phyloP scores from a whole-genome alignment of 2,329 filamentous ascomycete genomes.

The Akanthomyces dipterigenus region DNA sequence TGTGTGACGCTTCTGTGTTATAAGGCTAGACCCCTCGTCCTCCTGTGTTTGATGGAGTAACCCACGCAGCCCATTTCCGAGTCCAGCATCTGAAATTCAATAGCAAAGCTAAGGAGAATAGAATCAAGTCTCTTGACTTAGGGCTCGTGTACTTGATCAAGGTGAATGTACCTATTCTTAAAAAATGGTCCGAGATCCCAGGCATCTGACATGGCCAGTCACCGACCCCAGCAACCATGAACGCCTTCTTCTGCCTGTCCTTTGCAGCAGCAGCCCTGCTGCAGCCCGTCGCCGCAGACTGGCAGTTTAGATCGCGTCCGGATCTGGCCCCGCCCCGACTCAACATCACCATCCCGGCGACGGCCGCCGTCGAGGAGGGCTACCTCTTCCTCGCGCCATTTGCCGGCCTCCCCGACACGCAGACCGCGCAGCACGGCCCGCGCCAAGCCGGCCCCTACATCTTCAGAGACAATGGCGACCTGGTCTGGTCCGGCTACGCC shows the following conservation, averaged over 20 bases:
- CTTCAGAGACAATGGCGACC: slow-evolving; percentile 44
- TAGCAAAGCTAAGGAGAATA: not conserved
- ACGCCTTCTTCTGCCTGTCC: not conserved
- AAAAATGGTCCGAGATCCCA: slow-evolving; percentile 13
- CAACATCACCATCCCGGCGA: slow-evolving; percentile 37
- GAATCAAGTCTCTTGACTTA: not conserved
- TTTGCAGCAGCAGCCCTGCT: not conserved
- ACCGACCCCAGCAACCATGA: not conserved
- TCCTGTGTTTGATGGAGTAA: no score
- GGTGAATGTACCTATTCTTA: slow-evolving; percentile 20
- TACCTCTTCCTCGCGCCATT: slow-evolving; percentile 39
- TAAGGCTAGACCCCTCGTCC: no score
- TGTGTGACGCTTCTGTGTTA: no score
- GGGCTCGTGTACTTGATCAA: slow-evolving; percentile 16
- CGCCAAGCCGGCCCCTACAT: slow-evolving; percentile 50
- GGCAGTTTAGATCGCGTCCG: slow-evolving; percentile 11
- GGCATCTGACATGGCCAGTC: slow-evolving; percentile 17
- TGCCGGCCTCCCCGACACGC: slow-evolving; percentile 28
- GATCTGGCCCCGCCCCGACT: slow-evolving; percentile 27
- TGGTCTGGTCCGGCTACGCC: slow-evolving; percentile 51
- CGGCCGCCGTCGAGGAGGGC: slow-evolving; percentile 31
- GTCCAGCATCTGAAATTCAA: no score
- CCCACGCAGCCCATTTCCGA: no score
- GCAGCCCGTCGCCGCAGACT: not conserved
- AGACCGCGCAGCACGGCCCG: slow-evolving; percentile 35